Conservation (phyloP, 2,329 filamentous ascomycete genomes). For the Aurifilum marmelostoma region DNA sequence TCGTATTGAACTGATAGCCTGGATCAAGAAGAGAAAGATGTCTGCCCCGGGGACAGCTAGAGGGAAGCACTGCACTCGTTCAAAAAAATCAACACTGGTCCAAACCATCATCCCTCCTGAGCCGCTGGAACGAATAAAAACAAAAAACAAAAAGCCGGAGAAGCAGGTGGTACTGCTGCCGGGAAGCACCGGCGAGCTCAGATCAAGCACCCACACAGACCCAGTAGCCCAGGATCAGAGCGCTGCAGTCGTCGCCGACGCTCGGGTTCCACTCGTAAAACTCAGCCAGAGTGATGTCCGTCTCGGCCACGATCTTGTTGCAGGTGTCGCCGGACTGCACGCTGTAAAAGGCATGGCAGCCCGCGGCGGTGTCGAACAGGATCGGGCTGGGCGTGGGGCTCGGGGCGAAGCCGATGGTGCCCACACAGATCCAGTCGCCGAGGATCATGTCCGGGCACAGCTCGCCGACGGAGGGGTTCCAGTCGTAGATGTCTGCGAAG, state of each 20-base stretch:
- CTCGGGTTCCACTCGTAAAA: conserved; percentile 14
- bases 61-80: not conserved
- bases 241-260: conserved; percentile 8
- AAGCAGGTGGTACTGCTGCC: too few relatives aligned
- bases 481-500: not conserved
- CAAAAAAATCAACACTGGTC: not conserved
- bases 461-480: not conserved
- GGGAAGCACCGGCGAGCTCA: not conserved
- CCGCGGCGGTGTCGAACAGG: not conserved
- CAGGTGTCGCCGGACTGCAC: conserved; percentile 10
- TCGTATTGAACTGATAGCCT: not conserved
- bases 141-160: too few relatives aligned
- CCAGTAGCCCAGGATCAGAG: conserved; percentile 1
- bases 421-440: conserved; percentile 9
- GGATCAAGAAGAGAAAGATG: not conserved
- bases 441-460: conserved; percentile 2
- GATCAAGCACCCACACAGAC: conserved; percentile 9
- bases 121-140: not conserved
- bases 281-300: conserved; percentile 1
- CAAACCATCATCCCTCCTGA: not conserved
- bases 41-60: not conserved
- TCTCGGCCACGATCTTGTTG: conserved; percentile 1
- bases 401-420: not conserved
- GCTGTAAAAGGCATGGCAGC: conserved; percentile 5
- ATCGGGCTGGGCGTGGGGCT: conserved; percentile 5